Evolutionary conservation across 345 rosid genomes (phyloP).

Genomic region (Diplotaxis tenuifolia): DNA sequence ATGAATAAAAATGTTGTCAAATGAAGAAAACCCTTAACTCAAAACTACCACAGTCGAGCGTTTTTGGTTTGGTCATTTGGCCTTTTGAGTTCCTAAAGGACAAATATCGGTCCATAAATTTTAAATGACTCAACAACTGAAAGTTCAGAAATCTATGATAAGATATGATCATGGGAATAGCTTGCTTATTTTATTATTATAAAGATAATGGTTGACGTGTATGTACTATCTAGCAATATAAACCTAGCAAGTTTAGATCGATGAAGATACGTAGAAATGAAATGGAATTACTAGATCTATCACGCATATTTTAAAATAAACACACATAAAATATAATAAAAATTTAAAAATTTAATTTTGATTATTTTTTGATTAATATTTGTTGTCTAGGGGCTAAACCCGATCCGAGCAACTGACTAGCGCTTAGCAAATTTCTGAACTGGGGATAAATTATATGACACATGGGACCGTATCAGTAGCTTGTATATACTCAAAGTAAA

Average conservation of each 20-base stretch:
- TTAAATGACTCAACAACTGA: not conserved
- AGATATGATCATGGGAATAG: conserved; percentile 5
- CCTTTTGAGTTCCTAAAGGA: conserved; percentile 46
- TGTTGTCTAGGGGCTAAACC: no score
- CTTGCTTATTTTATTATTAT: not conserved
- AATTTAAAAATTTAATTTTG: no score
- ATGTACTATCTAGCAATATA: not conserved
- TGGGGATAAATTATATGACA: no score
- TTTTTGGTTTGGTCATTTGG: conserved; percentile 20
- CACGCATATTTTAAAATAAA: no score
- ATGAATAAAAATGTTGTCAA: not conserved
- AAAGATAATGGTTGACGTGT: conserved; percentile 9
- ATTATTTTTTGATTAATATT: no score
- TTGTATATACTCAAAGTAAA: conserved; percentile 5
- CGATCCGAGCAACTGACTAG: no score
- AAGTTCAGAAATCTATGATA: not conserved
- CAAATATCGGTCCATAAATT: conserved; percentile 20
- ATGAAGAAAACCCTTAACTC: not conserved
- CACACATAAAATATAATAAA: no score
- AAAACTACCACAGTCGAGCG: conserved; percentile 26
- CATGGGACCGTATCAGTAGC: conserved; percentile 15
- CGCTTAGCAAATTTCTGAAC: no score
- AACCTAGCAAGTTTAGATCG: conserved; percentile 18
- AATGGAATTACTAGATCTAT: no score
- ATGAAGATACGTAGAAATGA: conserved; percentile 15